phyloP scores from a whole-genome alignment of 2,329 filamentous ascomycete species.

The Pseudocercospora pini-densiflorae region DNA sequence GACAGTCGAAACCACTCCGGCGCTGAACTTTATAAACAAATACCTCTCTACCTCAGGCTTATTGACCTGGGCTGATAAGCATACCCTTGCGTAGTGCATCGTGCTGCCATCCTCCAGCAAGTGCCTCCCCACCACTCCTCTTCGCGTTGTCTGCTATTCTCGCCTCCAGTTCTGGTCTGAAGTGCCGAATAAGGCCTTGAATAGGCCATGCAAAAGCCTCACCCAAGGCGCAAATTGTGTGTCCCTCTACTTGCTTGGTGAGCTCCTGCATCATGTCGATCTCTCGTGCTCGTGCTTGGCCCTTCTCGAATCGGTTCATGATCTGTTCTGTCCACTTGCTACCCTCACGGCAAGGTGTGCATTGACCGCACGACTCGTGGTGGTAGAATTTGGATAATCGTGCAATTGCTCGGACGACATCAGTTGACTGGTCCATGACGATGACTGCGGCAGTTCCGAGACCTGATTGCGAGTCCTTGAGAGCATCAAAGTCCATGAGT shows the following conservation, averaged over 20 bases:
- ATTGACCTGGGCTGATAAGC: slow-evolving; percentile 88
- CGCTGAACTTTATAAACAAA: slow-evolving; percentile 9
- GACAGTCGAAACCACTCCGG: not conserved
- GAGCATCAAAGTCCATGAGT: slow-evolving; percentile 97
- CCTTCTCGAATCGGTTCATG: slow-evolving; percentile 94
- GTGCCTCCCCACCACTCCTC: slow-evolving; percentile 71
- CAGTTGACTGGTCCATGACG: slow-evolving; percentile 98
- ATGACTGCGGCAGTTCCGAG: slow-evolving; percentile 97
- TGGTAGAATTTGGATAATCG: slow-evolving; percentile 96
- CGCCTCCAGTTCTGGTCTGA: slow-evolving; percentile 92
- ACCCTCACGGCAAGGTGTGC: slow-evolving; percentile 98
- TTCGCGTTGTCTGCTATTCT: slow-evolving; percentile 81
- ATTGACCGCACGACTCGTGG: slow-evolving; percentile 98
- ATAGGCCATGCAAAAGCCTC: slow-evolving; percentile 99
- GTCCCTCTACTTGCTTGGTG: slow-evolving; percentile 98
- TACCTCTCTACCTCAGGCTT: slow-evolving; percentile 40
- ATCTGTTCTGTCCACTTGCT: slow-evolving; percentile 99
- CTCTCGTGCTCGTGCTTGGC: slow-evolving; percentile 84
- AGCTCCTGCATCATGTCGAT: slow-evolving; percentile 99
- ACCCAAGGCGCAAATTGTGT: slow-evolving; percentile 97
- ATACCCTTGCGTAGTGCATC: slow-evolving; percentile 76
- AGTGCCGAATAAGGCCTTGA: slow-evolving; percentile 97
- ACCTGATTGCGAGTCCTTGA: slow-evolving; percentile 98
- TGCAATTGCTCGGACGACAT: slow-evolving; percentile 92
- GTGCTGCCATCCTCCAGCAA: slow-evolving; percentile 87